These are phyloP conservation scores for Lasiodiplodia theobromae DNA, from an alignment of 2,329 filamentous ascomycete genomes.

Conservation along the genomic window DNA sequence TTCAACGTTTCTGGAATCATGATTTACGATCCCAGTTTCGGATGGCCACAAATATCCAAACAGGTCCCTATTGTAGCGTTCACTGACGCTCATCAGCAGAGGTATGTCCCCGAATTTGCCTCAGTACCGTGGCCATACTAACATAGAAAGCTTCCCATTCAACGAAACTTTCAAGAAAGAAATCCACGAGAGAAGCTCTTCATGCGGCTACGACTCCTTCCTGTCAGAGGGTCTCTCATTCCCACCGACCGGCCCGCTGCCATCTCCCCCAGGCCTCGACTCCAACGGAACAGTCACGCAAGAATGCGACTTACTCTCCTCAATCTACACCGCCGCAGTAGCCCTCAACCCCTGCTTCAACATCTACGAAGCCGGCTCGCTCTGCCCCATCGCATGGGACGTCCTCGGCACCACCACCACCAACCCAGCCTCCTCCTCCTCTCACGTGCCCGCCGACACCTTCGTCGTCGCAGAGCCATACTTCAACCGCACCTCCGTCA, in stretches of 20 bases:
- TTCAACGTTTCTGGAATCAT: conserved; percentile 43
- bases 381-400: conserved; percentile 74
- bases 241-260: conserved; percentile 41
- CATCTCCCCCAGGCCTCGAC: conserved; percentile 16
- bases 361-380: conserved; percentile 74
- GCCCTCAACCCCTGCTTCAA: conserved; percentile 79
- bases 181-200: conserved; percentile 49
- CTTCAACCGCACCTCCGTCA: conserved; percentile 64
- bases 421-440: conserved; percentile 57
- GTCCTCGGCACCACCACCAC: conserved; percentile 65
- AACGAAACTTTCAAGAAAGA: conserved; percentile 52
- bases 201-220: conserved; percentile 56
- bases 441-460: conserved; percentile 67
- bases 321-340: conserved; percentile 62
- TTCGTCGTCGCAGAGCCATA: conserved; percentile 66
- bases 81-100: neutral
- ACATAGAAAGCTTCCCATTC: conserved; percentile 53
- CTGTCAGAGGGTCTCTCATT: conserved; percentile 52
- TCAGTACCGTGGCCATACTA: conserved; percentile 52
- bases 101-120: conserved; percentile 39
- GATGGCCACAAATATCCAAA: too few relatives aligned
- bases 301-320: conserved; percentile 57
- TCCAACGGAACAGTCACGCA: conserved; percentile 18
- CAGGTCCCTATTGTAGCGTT: too few relatives aligned
- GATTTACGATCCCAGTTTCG: conserved; percentile 40